These are phyloP conservation scores for Fraxinus excelsior DNA, from an alignment of 257 asterid genomes.

Conservation along the genomic window DNA sequence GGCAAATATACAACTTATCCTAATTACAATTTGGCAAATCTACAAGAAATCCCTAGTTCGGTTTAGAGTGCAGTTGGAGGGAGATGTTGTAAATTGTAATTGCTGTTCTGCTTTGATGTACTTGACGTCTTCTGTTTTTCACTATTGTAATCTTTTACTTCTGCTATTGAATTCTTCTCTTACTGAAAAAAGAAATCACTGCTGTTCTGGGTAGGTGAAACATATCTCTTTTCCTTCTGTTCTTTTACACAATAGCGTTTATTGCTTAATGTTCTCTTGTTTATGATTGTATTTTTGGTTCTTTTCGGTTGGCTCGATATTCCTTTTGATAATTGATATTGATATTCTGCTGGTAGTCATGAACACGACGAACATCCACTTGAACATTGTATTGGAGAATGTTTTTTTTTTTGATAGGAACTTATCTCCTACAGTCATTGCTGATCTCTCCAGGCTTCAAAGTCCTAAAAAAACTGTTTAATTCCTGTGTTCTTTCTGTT, in stretches of 20 bases:
- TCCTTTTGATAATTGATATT: neutral
- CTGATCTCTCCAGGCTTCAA: conserved; percentile 4
- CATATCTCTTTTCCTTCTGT: neutral
- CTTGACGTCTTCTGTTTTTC: neutral
- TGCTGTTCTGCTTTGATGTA: neutral
- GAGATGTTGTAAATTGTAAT: neutral
- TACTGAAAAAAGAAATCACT: neutral
- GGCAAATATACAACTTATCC: neutral
- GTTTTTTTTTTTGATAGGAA: conserved; percentile 10
- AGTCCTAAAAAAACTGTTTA: conserved; percentile 3
- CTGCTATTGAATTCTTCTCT: neutral
- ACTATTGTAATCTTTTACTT: neutral
- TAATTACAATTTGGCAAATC: neutral
- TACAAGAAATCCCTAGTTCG: neutral
- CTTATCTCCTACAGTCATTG: conserved; percentile 5
- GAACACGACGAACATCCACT: conserved; percentile 1
- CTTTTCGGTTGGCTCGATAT: conserved; percentile 1
- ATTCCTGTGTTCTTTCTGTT: conserved; percentile 9
- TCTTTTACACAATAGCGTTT: neutral
- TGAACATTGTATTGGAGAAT: conserved; percentile 12
- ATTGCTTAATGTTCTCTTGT: conserved; percentile 11
- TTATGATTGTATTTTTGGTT: neutral
- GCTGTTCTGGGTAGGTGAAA: neutral
- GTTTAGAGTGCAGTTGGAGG: neutral
- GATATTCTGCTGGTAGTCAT: conserved; percentile 15